phyloP scores from a whole-genome alignment of 2,329 filamentous ascomycete genomes.

The Didymellaceae sp. region DNA sequence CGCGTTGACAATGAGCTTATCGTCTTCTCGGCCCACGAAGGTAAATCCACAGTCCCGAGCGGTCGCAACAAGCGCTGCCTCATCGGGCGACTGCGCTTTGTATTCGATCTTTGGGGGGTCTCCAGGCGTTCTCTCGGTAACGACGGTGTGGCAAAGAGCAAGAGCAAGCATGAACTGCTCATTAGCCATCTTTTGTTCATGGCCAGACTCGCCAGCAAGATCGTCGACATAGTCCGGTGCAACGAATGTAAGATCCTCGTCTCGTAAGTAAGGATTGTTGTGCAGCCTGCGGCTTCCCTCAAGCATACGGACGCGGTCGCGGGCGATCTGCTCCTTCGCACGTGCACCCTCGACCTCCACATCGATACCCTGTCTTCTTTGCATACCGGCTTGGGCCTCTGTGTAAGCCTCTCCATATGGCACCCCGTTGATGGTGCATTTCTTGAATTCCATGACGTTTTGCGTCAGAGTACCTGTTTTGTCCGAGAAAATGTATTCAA shows the following conservation, averaged over 20 bases:
- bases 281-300: constrained; percentile 75
- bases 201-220: constrained; percentile 76
- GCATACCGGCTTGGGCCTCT: constrained; percentile 95
- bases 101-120: constrained; percentile 90
- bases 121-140: constrained; percentile 87
- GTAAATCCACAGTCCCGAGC: constrained; percentile 96
- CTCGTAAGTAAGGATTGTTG: constrained; percentile 88
- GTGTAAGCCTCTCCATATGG: constrained; percentile 98
- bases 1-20: constrained; percentile 84
- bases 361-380: constrained; percentile 86
- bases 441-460: constrained; percentile 99
- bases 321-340: constrained; percentile 78
- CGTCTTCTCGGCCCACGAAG: constrained; percentile 78
- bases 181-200: constrained; percentile 77
- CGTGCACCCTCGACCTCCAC: constrained; percentile 79
- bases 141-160: constrained; percentile 95
- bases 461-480: constrained; percentile 90
- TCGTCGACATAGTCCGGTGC: constrained; percentile 89
- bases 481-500: constrained; percentile 98
- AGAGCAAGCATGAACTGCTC: constrained; percentile 93
- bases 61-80: constrained; percentile 91
- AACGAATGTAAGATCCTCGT: constrained; percentile 90
- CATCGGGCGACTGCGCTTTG: constrained; percentile 96
- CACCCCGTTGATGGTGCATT: constrained; percentile 94
- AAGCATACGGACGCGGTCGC: constrained; percentile 76